Conservation (phyloP, 192 early-diverging fungal genomes). For the Coemansia aciculifera region DNA sequence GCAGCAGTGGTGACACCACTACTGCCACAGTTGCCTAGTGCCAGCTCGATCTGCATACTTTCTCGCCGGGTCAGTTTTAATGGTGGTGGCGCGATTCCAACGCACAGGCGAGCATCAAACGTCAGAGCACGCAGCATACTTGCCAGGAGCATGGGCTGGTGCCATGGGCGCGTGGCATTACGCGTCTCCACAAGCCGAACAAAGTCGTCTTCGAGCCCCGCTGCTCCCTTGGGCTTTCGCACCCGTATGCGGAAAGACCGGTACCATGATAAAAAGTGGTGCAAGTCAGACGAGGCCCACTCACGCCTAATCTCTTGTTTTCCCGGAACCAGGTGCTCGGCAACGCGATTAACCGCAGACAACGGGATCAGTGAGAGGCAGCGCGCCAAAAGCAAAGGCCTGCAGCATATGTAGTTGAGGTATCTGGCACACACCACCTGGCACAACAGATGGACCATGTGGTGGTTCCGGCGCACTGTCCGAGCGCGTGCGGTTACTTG, state of each 20-base stretch:
- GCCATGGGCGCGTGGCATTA: conserved; percentile 30
- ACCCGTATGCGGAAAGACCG: neutral
- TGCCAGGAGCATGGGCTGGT: conserved; percentile 41
- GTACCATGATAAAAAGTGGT: conserved; percentile 24
- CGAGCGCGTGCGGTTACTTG: conserved; percentile 38
- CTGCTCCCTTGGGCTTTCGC: neutral
- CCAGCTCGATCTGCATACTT: conserved; percentile 22
- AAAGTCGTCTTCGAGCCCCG: conserved; percentile 16
- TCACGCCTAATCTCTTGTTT: conserved; percentile 32
- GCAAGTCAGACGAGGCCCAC: conserved; percentile 45
- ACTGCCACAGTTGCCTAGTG: neutral
- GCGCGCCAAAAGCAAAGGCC: conserved; percentile 5
- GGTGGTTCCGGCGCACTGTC: conserved; percentile 34
- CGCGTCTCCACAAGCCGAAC: conserved; percentile 18
- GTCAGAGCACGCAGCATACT: conserved; percentile 33
- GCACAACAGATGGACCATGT: conserved; percentile 35
- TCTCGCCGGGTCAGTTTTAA: conserved; percentile 40
- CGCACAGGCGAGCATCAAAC: conserved; percentile 40
- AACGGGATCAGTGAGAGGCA: conserved; percentile 32
- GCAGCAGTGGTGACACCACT: neutral
- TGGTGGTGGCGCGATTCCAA: conserved; percentile 31
- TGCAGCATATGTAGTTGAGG: conserved; percentile 25
- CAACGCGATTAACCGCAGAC: conserved; percentile 17
- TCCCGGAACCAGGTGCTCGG: conserved; percentile 30
- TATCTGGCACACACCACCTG: conserved; percentile 14